These are phyloP conservation scores for Carnegiea gigantea DNA, from an alignment of 179 eudicot genomes.

Conservation along the genomic window DNA sequence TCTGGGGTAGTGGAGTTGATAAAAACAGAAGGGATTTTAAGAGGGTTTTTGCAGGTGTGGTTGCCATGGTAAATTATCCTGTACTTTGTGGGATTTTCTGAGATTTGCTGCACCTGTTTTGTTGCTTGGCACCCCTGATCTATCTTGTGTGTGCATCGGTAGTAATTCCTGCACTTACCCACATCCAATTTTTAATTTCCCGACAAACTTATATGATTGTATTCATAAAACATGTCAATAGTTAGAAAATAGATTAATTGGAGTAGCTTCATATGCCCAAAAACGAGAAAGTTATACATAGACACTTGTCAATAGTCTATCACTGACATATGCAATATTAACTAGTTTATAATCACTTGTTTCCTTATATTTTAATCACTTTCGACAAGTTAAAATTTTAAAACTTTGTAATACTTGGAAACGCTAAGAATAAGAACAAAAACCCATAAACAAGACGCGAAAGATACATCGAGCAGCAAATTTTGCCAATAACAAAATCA, in stretches of 20 bases:
- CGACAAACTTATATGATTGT: not conserved
- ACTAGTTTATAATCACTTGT: not conserved
- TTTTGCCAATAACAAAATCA: not conserved
- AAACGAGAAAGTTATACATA: not conserved
- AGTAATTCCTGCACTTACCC: conserved; percentile 57
- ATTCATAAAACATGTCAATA: not conserved
- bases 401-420: not conserved
- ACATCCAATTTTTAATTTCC: not conserved
- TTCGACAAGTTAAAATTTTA: not conserved
- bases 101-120: conserved; percentile 64
- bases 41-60: conserved; percentile 54
- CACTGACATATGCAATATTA: not conserved
- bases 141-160: conserved; percentile 71
- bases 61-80: conserved; percentile 45
- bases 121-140: conserved; percentile 65
- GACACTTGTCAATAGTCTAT: no score
- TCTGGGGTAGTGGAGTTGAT: not conserved
- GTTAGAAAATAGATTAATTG: not conserved
- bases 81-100: conserved; percentile 50
- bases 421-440: not conserved
- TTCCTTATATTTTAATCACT: not conserved
- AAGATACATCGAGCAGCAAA: not conserved
- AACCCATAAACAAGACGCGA: not conserved
- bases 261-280: not conserved
- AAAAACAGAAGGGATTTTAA: conserved; percentile 24